Percentiles rank a stretch among this genome's conserved stretches.
Evolutionary conservation across 75 land plant genomes (phyloP).

Genomic region (Adiantum capillusveneris): DNA sequence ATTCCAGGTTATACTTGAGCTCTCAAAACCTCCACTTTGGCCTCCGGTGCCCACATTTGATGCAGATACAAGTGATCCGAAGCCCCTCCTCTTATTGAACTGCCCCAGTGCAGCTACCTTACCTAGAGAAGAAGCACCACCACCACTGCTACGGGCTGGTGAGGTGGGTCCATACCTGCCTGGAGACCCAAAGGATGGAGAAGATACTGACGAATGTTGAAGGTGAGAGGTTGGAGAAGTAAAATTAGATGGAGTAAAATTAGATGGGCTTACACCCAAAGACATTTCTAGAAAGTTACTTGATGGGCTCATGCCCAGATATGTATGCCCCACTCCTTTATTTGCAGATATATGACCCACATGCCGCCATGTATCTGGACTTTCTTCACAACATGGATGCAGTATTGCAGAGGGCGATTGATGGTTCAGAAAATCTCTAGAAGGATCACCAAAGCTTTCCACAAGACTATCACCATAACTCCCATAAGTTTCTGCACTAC

Average conservation of each 20-base stretch:
- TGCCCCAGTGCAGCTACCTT: constrained; percentile 50
- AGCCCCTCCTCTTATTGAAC: constrained; percentile 38
- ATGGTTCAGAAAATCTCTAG: constrained; percentile 27
- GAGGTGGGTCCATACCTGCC: constrained; percentile 55
- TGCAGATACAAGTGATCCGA: no score
- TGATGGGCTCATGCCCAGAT: constrained; percentile 63
- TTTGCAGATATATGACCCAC: constrained; percentile 26
- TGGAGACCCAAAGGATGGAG: constrained; percentile 42
- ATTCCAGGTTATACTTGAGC: no score
- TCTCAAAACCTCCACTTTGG: no score
- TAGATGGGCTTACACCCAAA: constrained; percentile 82
- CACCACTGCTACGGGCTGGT: constrained; percentile 9
- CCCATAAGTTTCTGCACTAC: no score
- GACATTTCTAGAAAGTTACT: constrained; percentile 43
- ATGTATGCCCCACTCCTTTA: constrained; percentile 30
- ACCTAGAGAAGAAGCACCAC: constrained; percentile 52
- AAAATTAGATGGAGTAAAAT: no score
- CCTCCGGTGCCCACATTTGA: no score
- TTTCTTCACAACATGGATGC: no score
- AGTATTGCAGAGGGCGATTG: no score
- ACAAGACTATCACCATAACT: constrained; percentile 72
- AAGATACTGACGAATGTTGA: constrained; percentile 42
- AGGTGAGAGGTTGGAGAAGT: constrained; percentile 58
- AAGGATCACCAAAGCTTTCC: constrained; percentile 84
- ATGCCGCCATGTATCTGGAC: constrained; percentile 55